Conservation (phyloP, 495 filamentous ascomycete species). For the Aspergillus avenaceus region DNA sequence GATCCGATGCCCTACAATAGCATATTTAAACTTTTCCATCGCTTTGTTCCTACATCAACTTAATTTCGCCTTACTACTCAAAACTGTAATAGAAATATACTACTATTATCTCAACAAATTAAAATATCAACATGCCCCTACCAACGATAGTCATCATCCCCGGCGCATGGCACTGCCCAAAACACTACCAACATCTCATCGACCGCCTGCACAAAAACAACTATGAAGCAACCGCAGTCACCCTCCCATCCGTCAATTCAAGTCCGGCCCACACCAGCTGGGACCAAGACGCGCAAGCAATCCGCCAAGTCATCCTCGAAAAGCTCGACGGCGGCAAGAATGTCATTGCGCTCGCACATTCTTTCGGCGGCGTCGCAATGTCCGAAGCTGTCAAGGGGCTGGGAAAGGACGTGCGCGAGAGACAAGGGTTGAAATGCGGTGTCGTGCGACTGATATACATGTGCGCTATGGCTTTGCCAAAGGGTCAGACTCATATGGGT, state of each 20-base stretch:
- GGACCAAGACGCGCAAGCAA: constrained; percentile 23
- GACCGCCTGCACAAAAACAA: constrained; percentile 22
- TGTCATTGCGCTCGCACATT: constrained; percentile 35
- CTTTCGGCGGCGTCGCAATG: constrained; percentile 34
- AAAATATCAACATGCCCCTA: constrained; percentile 14
- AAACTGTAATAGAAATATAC: no score
- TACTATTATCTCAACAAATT: neutral
- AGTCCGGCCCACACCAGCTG: constrained; percentile 24
- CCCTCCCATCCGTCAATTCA: constrained; percentile 24
- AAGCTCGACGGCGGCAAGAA: constrained; percentile 25
- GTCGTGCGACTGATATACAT: constrained; percentile 39
- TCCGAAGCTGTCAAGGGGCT: constrained; percentile 34
- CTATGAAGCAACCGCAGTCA: constrained; percentile 26
- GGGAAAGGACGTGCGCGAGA: constrained; percentile 31
- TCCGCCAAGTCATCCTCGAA: constrained; percentile 21
- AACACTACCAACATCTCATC: constrained; percentile 32
- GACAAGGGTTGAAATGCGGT: constrained; percentile 32
- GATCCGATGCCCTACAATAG: neutral
- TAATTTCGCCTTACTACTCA: no score
- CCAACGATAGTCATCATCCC: constrained; percentile 35
- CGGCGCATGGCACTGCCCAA: constrained; percentile 40
- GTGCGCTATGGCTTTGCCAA: constrained; percentile 25
- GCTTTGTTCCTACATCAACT: neutral
- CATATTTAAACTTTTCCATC: neutral
- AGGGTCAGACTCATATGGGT: constrained; percentile 19